Base-by-base conservation (phyloP, 2,329 filamentous ascomycete species). In the Aureobasidium sp. region DNA sequence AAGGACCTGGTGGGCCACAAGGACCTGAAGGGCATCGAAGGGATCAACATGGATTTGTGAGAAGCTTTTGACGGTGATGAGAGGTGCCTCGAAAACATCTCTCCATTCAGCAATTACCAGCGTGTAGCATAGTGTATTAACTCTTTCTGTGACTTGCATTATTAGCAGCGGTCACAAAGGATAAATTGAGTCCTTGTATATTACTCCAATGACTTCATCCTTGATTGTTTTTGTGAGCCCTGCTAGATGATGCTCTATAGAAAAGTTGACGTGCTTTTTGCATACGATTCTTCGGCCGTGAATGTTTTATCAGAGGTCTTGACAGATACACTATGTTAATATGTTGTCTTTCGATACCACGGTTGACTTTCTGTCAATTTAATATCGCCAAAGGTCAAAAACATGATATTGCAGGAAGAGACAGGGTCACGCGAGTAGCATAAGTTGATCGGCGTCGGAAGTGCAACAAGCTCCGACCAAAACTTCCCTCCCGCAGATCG, bases 21-120 rank as follows among this genome's bases (percentile, higher is more conserved):
- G 52, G 37, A 44, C 60, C 53, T 26, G 32, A 32, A 34, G 61
- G 52, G 13, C 43, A 39, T 41, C 36, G 52, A 32, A 63, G 52
- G 24, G 61, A 63, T 52, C 51, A 56, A 24, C 52, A 63, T 59
- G 61, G 61, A n/a, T 63, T 63, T 24, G 53, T 63, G 1, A 50
- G 61, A n/a, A 50, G 51, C 32, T 63, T 63, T 59, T 63, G 61
- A 63, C 59, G 41, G 55, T 59, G 41, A 47, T 59, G 43, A 59
- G 55, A 59, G 55, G 43, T 59, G 55, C 34, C 43, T 48, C 29
- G 29, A 29, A 59, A 47, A 48, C 55, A 47, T 48, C 55, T 47
- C 55, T 59, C 43, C 3, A 47, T 47, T 29, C 12, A 10, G 10
- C 2, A 34, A 34, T 12, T 9, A 9, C 1, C 32, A 34, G 32